Base-by-base conservation (phyloP, 2,329 filamentous ascomycete genomes). In the Botrytis medusae region DNA sequence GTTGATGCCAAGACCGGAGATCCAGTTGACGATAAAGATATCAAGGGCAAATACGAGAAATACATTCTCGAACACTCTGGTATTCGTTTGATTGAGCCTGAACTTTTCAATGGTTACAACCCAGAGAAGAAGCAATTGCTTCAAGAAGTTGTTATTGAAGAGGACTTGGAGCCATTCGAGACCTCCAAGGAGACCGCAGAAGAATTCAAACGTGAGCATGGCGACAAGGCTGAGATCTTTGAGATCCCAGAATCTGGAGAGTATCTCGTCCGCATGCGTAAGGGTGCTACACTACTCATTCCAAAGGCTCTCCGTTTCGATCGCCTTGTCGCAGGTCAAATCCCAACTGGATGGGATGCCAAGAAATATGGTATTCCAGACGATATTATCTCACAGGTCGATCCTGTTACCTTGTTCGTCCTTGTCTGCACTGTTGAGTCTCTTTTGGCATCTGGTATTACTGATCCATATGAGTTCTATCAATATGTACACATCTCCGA, bases 401-500 rank as follows among this genome's bases (percentile, higher is more conserved):
- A 99, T 81, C 96, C 95, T 9, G 95, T 98, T 77, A 97, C 96
- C 1, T 88, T 99, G 67, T 99, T 93, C 82, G 93, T 98, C 44
- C 92, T 99, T 63, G 95, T 98, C 64, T 97, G 93, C 71, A 97
- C 95, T 65, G 94, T 93, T 1, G 97, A 99, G 84, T 91, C 95
- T 74, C 91, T 99, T 12, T 88, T 99, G 69, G 92, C 94, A 44
- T 92, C 93, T 76, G 96, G 96, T 90, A 95, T 99, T 82, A 98
- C 96, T 40, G 97, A 99, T 82, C 97, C 96, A 32, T 99, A 98
- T 82, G 96, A 99, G 85, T 98, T 99, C 86, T 99, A 99, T 89
- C 95, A 98, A 87, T 99, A 99, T 80, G 95, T 99, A 76, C 96
- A 99, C 83, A 90, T 99, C 75, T 98, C 96, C 12, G 93, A 99